Evolutionary conservation across 306 rosid genomes (phyloP).

Genomic region (Pueraria montana): DNA sequence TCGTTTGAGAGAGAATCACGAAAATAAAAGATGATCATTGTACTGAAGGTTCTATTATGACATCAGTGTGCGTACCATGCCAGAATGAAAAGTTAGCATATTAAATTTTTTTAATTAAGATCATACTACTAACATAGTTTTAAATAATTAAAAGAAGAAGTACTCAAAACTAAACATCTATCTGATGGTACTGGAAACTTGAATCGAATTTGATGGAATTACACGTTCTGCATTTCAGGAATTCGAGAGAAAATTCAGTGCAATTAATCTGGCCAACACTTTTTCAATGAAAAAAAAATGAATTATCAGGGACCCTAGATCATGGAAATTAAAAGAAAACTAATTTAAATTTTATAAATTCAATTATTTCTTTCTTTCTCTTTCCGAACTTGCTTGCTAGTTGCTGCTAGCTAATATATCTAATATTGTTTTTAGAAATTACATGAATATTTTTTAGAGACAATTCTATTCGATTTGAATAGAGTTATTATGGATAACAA

Average conservation of each 20-base stretch:
- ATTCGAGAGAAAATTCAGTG: neutral
- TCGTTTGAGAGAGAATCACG: neutral
- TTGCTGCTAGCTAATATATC: too few species aligned
- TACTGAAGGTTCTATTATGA: neutral
- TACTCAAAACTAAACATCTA: neutral
- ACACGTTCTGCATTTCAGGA: neutral
- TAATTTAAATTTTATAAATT: neutral
- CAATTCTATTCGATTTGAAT: too few species aligned
- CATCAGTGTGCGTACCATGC: neutral
- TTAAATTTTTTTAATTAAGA: neutral
- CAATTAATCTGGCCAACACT: neutral
- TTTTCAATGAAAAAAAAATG: neutral
- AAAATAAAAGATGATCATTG: neutral
- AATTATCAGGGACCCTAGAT: neutral
- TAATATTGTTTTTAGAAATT: too few species aligned
- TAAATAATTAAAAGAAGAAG: neutral
- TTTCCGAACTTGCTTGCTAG: neutral
- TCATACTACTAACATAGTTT: too few species aligned
- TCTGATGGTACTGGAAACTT: neutral
- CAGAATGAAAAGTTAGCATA: neutral
- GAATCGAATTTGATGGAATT: neutral
- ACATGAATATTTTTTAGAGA: too few species aligned
- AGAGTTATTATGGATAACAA: too few species aligned
- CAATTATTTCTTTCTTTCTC: too few species aligned
- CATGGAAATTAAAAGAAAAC: neutral